Percentiles rank a stretch among this genome's conserved stretches.
Evolutionary conservation across 2,329 filamentous ascomycete species (phyloP).

Genomic region (Penicillium occitanis): DNA sequence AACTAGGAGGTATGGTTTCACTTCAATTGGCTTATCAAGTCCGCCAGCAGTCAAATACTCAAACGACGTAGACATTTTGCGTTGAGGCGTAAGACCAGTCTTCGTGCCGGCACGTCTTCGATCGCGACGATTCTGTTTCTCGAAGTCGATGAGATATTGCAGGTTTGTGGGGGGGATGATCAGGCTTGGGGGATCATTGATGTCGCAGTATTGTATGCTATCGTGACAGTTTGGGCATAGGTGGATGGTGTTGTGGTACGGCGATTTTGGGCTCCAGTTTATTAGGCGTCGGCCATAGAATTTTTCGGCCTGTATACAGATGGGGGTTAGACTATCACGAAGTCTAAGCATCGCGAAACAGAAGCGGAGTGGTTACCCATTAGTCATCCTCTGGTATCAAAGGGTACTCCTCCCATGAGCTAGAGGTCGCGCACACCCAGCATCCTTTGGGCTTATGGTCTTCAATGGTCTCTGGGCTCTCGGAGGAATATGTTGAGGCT

Average conservation of each 20-base stretch:
- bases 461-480: neutral
- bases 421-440: neutral
- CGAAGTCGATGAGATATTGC: neutral
- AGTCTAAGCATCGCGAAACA: no score
- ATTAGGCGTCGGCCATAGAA: neutral
- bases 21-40: neutral
- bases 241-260: neutral
- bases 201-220: neutral
- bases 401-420: neutral
- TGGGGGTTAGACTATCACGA: neutral
- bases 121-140: neutral
- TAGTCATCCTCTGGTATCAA: neutral
- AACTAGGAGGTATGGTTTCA: neutral
- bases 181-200: neutral
- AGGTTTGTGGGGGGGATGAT: neutral
- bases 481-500: neutral
- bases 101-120: neutral
- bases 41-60: neutral
- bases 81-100: neutral
- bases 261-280: neutral
- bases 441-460: neutral
- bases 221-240: neutral
- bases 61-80: neutral
- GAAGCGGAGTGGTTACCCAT: neutral
- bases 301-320: neutral